phyloP scores from a whole-genome alignment of 768 basidiomycete species.

The Leccinum pellstonianum region DNA sequence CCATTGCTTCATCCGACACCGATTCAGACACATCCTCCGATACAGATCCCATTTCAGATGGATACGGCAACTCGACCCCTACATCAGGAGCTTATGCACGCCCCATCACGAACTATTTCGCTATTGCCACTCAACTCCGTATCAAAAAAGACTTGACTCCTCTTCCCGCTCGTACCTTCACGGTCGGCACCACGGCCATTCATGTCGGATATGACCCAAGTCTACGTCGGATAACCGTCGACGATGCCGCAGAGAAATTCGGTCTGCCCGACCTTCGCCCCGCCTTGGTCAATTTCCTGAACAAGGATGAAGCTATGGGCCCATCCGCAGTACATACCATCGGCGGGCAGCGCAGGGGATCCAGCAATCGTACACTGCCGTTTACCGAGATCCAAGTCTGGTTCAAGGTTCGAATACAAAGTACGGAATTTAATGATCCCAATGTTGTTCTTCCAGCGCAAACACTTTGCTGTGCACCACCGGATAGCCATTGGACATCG shows the following conservation, averaged over 20 bases:
- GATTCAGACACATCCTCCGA: too few species aligned
- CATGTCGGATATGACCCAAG: neutral
- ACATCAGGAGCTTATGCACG: neutral
- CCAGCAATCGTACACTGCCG: neutral
- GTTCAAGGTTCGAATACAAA: neutral
- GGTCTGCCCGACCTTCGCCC: neutral
- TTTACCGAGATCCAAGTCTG: neutral
- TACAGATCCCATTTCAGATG: neutral
- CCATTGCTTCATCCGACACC: neutral
- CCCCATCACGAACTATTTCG: neutral
- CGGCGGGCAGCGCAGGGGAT: neutral
- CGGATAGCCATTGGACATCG: neutral
- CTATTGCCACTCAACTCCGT: neutral
- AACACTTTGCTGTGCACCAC: neutral
- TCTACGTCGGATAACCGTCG: neutral
- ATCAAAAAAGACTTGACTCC: neutral
- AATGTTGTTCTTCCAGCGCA: neutral
- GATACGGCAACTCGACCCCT: neutral
- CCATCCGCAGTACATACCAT: neutral
- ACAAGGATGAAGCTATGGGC: neutral
- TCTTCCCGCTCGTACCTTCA: neutral
- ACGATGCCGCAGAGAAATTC: neutral
- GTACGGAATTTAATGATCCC: neutral
- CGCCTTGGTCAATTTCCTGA: neutral
- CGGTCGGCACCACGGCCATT: neutral